Conservation (phyloP, 73 alveolate species). For the Paramecium sonneborni region DNA sequence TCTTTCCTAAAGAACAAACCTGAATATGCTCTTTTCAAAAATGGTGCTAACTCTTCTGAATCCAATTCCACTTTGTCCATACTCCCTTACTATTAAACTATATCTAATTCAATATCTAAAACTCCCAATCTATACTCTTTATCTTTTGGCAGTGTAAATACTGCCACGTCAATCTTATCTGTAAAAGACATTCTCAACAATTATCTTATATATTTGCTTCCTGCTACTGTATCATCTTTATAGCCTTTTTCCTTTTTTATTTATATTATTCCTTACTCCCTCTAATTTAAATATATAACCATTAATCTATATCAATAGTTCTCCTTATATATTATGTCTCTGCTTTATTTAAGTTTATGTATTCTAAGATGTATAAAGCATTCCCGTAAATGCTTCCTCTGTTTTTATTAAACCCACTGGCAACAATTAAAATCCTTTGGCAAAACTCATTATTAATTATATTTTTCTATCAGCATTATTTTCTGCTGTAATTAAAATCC, state of each 20-base stretch:
- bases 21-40: background rate
- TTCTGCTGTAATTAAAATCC: background rate
- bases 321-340: background rate
- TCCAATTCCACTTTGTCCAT: background rate
- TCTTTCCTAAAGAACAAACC: background rate
- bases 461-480: background rate
- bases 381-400: constrained; percentile 48
- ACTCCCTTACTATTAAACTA: background rate
- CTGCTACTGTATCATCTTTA: constrained; percentile 17
- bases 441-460: background rate
- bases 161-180: background rate
- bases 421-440: background rate
- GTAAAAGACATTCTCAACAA: constrained; percentile 26
- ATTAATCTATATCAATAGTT: background rate
- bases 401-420: constrained; percentile 1
- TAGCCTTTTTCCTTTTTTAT: background rate
- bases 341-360: background rate
- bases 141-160: constrained; percentile 19
- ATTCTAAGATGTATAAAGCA: background rate
- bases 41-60: background rate
- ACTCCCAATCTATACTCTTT: constrained; percentile 37
- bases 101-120: constrained; percentile 28
- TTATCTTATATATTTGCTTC: constrained; percentile 30
- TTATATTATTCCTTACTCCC: background rate
- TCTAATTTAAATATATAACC: constrained; percentile 7